Conservation (phyloP, 1,139 yeast species). For the Suhomyces taliae region DNA sequence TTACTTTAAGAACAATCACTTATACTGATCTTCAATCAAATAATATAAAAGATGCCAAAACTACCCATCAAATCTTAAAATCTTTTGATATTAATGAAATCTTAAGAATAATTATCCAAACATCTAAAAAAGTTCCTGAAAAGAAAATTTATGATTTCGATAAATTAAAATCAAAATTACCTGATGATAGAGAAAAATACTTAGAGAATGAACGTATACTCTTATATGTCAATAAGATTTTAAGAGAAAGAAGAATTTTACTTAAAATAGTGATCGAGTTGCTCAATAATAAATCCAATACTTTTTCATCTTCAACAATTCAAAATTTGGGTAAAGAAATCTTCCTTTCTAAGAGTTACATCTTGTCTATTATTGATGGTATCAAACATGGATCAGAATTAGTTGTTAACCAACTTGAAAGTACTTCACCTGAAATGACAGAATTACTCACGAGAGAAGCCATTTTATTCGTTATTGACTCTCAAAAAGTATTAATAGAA, state of each 20-base stretch:
- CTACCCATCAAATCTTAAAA: conserved; percentile 33
- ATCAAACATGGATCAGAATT: conserved; percentile 7
- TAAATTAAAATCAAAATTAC: conserved; percentile 33
- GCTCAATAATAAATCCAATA: conserved; percentile 36
- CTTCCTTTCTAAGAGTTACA: conserved; percentile 29
- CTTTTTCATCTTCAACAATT: conserved; percentile 27
- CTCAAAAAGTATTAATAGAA: conserved; percentile 48
- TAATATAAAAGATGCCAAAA: conserved; percentile 40
- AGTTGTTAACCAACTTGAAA: conserved; percentile 7
- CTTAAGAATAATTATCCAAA: conserved; percentile 46
- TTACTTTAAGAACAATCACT: conserved; percentile 41
- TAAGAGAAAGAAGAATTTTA: conserved; percentile 49
- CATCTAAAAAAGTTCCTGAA: conserved; percentile 39
- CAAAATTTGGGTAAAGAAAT: conserved; percentile 44
- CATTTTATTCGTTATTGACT: conserved; percentile 36
- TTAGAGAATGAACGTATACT: conserved; percentile 30
- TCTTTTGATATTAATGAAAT: conserved; percentile 42
- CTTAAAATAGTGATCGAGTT: conserved; percentile 41
- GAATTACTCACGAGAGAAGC: conserved; percentile 34
- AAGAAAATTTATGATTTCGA: conserved; percentile 20
- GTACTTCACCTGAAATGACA: conserved; percentile 21
- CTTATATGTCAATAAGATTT: conserved; percentile 34
- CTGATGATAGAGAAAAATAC: conserved; percentile 36
- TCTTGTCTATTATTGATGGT: conserved; percentile 23
- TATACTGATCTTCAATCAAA: conserved; percentile 35